A percentile compares a stretch with the other conserved stretches of the same genome.
Conservation (phyloP, 257 asterid genomes). For the Solanum ossicruentum region DNA sequence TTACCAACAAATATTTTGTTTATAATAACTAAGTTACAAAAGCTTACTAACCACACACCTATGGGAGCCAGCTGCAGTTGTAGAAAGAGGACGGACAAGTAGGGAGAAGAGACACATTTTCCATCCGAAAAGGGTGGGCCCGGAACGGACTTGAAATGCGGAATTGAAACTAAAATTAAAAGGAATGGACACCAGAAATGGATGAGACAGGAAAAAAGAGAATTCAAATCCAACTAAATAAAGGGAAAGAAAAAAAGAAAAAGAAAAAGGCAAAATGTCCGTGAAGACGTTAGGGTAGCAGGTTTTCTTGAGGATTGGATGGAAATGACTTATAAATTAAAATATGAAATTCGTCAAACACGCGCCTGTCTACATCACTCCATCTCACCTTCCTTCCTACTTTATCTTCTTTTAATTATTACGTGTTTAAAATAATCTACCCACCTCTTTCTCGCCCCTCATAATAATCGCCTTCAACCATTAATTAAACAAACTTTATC, state of each 20-base stretch:
- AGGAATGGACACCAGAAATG: neutral
- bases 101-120: neutral
- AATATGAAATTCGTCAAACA: constrained; percentile 12
- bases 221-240: constrained; percentile 4
- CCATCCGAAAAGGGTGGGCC: constrained; percentile 9
- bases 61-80: neutral
- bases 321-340: neutral
- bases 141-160: constrained; percentile 21
- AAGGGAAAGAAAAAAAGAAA: neutral
- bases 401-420: neutral
- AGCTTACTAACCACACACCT: neutral
- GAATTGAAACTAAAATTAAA: constrained; percentile 12
- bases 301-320: neutral
- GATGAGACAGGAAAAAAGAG: constrained; percentile 8
- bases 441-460: neutral
- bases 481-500: neutral
- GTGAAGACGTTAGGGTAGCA: constrained; percentile 19
- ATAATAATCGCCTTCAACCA: neutral
- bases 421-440: neutral
- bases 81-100: neutral
- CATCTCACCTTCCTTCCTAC: neutral
- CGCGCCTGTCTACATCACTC: constrained; percentile 17
- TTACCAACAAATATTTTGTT: too few relatives aligned
- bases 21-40: too few relatives aligned
- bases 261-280: constrained; percentile 14